phyloP scores from a whole-genome alignment of 2,329 filamentous ascomycete species.

The Cladosporium sp. region DNA sequence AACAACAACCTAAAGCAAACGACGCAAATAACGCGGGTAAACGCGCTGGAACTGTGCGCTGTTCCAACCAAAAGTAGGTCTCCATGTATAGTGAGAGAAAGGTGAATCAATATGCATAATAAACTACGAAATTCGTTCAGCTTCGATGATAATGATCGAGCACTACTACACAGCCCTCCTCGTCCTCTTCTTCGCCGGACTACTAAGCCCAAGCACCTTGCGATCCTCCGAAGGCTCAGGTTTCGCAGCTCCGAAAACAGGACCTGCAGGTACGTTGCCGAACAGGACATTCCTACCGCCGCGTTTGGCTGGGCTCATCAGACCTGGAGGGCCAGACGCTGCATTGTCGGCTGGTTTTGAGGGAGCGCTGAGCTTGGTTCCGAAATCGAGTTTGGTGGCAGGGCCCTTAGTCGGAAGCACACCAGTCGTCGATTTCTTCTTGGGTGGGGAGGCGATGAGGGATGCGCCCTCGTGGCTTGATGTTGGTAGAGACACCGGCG shows the following conservation, averaged over 20 bases:
- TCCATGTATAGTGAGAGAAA: neutral
- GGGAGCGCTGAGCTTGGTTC: slow-evolving; percentile 15
- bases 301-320: slow-evolving; percentile 19
- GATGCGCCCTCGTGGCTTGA: slow-evolving; percentile 7
- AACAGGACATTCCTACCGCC: slow-evolving; percentile 8
- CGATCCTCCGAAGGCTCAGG: slow-evolving; percentile 18
- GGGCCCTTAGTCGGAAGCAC: slow-evolving; percentile 14
- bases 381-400: slow-evolving; percentile 32
- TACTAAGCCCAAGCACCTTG: slow-evolving; percentile 24
- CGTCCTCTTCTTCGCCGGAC: slow-evolving; percentile 38
- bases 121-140: slow-evolving; percentile 6
- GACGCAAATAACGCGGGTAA: neutral
- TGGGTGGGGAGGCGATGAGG: slow-evolving; percentile 36
- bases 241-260: slow-evolving; percentile 1
- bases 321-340: neutral
- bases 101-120: neutral
- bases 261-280: slow-evolving; percentile 3
- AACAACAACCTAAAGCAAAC: neutral
- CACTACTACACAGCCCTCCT: slow-evolving; percentile 31
- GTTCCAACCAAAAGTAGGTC: too few species aligned
- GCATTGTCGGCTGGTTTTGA: slow-evolving; percentile 11
- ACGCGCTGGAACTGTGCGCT: too few species aligned
- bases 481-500: slow-evolving; percentile 21
- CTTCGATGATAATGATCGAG: neutral
- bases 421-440: slow-evolving; percentile 26